phyloP scores from a whole-genome alignment of 805 yeast genomes.

The Clavispora carvajalis region DNA sequence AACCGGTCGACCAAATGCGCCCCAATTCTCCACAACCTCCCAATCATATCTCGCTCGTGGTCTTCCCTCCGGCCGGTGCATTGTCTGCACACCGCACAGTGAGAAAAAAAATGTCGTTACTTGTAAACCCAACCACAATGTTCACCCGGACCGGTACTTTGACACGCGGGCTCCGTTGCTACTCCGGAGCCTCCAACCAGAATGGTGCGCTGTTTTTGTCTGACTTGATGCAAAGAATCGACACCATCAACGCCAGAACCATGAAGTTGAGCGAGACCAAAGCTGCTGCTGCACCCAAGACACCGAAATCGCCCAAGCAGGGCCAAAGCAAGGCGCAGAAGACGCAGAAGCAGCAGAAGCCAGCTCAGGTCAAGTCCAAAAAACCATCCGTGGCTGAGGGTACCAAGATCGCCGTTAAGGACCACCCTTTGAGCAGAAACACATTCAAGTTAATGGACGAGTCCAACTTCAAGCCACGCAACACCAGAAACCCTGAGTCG shows the following conservation, averaged over 20 bases:
- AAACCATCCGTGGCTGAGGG: background rate
- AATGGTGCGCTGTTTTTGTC: slow-evolving; percentile 23
- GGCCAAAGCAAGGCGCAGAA: background rate
- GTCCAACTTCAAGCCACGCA: slow-evolving; percentile 1
- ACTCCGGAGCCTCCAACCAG: slow-evolving; percentile 8
- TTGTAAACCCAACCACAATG: slow-evolving; percentile 3
- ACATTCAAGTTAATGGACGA: slow-evolving; percentile 10
- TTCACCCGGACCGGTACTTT: slow-evolving; percentile 8
- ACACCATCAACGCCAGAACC: slow-evolving; percentile 21
- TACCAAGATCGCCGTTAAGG: slow-evolving; percentile 8
- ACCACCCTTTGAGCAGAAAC: slow-evolving; percentile 17
- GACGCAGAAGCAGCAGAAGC: slow-evolving; percentile 1
- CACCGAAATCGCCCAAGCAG: background rate
- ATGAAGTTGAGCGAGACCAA: slow-evolving; percentile 4
- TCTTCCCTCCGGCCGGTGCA: too few species aligned
- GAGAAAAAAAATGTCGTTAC: background rate
- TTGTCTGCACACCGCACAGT: background rate
- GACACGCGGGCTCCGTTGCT: slow-evolving; percentile 6
- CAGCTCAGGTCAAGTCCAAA: background rate
- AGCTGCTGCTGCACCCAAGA: background rate
- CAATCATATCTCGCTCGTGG: too few species aligned
- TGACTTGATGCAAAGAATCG: slow-evolving; percentile 34
- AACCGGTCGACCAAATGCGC: too few species aligned
- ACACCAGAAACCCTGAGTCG: background rate
- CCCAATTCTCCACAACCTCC: background rate